Evolutionary conservation across 179 eudicot genomes (phyloP).

Genomic region (Corrigiola litoralis): DNA sequence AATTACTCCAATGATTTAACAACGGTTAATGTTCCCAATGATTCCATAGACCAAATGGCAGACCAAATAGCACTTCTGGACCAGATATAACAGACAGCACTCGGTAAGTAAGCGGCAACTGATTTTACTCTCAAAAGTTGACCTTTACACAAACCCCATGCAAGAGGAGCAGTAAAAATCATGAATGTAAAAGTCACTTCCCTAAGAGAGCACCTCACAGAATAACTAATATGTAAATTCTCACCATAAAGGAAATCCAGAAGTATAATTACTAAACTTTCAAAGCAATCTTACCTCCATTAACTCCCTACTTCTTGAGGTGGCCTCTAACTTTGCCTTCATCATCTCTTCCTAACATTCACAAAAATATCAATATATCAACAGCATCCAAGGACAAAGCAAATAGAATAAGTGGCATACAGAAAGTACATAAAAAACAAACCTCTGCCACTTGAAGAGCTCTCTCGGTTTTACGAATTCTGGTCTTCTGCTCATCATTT

Average conservation of each 20-base stretch:
- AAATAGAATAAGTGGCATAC: not conserved
- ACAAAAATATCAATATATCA: not conserved
- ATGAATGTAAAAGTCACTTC: too few relatives aligned
- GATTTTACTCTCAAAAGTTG: too few relatives aligned
- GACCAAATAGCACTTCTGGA: too few relatives aligned
- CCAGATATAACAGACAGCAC: too few relatives aligned
- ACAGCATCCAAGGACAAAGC: not conserved
- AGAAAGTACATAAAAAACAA: not conserved
- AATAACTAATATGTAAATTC: not conserved
- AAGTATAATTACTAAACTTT: not conserved
- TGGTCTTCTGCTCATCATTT: constrained; percentile 57
- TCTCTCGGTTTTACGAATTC: constrained; percentile 65
- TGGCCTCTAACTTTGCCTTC: constrained; percentile 75
- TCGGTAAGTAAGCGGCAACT: too few relatives aligned
- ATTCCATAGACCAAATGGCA: too few relatives aligned
- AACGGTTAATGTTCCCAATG: too few relatives aligned
- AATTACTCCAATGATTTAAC: too few relatives aligned
- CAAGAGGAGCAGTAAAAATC: too few relatives aligned
- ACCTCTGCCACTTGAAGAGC: constrained; percentile 88
- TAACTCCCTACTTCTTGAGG: constrained; percentile 57
- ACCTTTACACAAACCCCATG: too few relatives aligned
- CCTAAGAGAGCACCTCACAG: not conserved
- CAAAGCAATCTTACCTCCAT: constrained; percentile 46
- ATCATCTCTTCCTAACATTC: constrained; percentile 69
- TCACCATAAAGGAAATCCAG: not conserved